A percentile compares a stretch with the other conserved stretches of the same genome.
These are phyloP conservation scores for Chlorella ohadii DNA, from an alignment of 139 green algal genomes.

Conservation along the genomic window DNA sequence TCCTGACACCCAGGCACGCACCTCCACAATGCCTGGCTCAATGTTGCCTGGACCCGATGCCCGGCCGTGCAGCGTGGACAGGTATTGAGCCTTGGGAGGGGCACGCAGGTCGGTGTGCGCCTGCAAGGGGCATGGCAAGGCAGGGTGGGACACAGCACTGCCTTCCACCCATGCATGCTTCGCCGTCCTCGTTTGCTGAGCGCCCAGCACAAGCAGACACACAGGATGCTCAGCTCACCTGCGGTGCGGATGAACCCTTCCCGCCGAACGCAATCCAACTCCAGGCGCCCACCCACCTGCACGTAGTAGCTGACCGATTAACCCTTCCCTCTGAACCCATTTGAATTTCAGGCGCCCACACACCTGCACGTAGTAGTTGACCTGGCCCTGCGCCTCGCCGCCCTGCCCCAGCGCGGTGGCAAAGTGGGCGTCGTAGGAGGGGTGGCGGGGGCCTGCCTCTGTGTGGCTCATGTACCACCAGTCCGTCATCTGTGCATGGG, in stretches of 20 bases:
- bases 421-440: conserved; percentile 15
- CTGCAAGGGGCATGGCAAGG: background rate
- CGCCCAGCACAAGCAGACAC: no score
- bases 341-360: no score
- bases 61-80: conserved; percentile 12
- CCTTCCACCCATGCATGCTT: no score
- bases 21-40: conserved; percentile 23
- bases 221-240: no score
- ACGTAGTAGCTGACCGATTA: no score
- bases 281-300: no score
- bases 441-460: background rate
- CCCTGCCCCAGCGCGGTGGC: background rate
- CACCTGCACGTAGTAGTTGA: conserved; percentile 2
- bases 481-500: background rate
- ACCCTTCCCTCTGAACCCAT: no score
- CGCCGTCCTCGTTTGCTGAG: no score
- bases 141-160: no score
- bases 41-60: background rate
- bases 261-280: no score
- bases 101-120: conserved; percentile 30
- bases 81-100: background rate
- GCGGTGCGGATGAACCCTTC: no score
- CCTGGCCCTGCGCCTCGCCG: background rate
- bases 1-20: no score
- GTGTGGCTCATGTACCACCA: conserved; percentile 18